Evolutionary conservation across 805 yeast species (phyloP), one percentile per base, ranked within the genome.

Genomic region (Vanderwaltozyma yarrowii): DNA sequence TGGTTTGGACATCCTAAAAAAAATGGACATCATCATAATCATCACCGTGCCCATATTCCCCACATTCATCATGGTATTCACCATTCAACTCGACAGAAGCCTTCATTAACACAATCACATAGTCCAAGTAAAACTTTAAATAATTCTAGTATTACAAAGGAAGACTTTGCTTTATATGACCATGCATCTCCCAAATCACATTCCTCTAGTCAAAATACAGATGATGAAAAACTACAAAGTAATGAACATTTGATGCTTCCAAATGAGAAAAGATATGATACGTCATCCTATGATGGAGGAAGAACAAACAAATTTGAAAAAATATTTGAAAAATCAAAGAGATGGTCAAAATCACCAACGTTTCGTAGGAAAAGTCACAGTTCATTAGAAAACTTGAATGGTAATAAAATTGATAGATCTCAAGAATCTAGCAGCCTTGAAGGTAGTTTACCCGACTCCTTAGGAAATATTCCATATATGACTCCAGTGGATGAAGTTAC

Each of bases 341-440:
- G 45, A 30, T 44, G 51, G 45, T 49, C 57, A 1, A 45, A 42
- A 30, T 45, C 54, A 15, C 54, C 56, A 15, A 16, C 35, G 14
- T 36, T 36, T 31, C 27, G 16, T 18, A 36, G 26, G 19, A 30
- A 25, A 36, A 25, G 33, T 26, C 17, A 31, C 11, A 18, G 26
- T 18, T 31, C 35, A 11, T 4, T 18, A n/a, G 38, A 36, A 14
- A 25, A 25, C 13, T 18, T 31, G 7, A 20, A 30, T 31, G 2
- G 5, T 2, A 11, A 21, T 6, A 13, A 21, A 6, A 12, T 17
- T 10, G 29, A 17, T 18, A 24, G 8, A 8, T 7, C n/a, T 5
- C 16, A n/a, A 12, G 24, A 30, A 35, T 13, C 10, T 10, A n/a
- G 5, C 8, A 30, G 18, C 17, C n/a, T 30, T 10, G 14, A 28